Conservation (phyloP, 1,139 yeast genomes). For the Hyphopichia burtonii region DNA sequence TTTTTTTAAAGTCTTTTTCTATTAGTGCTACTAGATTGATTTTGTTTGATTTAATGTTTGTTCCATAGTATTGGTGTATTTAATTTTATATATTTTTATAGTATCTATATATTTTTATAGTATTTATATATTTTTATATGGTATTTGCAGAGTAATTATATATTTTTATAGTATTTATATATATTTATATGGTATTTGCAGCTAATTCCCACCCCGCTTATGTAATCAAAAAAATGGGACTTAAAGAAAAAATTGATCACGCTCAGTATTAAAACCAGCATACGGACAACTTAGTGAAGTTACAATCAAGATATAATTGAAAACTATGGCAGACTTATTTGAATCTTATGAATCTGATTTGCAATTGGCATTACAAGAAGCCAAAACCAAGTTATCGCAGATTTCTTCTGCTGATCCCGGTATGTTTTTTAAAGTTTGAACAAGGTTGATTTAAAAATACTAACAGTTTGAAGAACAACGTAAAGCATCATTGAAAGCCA, state of each 20-base stretch:
- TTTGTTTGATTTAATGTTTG: no score
- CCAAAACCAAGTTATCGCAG: constrained; percentile 62
- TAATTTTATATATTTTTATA: no score
- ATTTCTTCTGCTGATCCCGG: constrained; percentile 54
- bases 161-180: neutral
- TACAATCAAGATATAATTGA: no score
- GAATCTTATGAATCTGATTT: constrained; percentile 72
- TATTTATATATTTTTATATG: neutral
- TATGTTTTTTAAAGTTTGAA: constrained; percentile 22
- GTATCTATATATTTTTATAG: no score
- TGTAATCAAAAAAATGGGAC: neutral
- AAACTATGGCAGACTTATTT: constrained; percentile 61
- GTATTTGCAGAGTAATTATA: neutral
- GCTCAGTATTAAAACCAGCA: no score
- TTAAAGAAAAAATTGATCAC: neutral
- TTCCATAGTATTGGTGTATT: no score
- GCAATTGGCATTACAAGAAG: constrained; percentile 69
- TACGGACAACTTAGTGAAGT: no score
- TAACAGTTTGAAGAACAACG: constrained; percentile 36
- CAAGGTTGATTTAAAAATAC: constrained; percentile 3
- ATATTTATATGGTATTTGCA: neutral
- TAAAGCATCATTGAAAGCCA: constrained; percentile 51
- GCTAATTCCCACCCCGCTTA: no score
- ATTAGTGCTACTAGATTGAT: neutral
- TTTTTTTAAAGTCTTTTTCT: neutral